Evolutionary conservation across 148 eudicot genomes (phyloP).

Genomic region (Amaranthus palmeri): DNA sequence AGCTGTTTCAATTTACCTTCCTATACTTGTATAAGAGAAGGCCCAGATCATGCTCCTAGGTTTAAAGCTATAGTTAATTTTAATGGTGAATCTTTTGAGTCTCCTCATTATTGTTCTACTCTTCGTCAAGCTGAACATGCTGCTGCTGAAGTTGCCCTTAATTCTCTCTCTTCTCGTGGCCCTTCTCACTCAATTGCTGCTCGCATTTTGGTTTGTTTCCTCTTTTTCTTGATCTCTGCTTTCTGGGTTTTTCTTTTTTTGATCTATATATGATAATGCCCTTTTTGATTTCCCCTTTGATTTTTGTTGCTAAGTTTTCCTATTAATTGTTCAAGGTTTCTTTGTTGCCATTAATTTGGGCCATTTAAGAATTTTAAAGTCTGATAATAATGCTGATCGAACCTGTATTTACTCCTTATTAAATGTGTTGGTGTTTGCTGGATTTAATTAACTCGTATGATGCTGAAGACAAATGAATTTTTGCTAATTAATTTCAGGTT

Average conservation of each 20-base stretch:
- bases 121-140: slow-evolving; percentile 90
- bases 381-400: neutral
- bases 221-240: neutral
- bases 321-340: neutral
- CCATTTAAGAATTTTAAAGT: too few relatives aligned
- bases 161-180: slow-evolving; percentile 64
- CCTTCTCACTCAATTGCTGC: slow-evolving; percentile 81
- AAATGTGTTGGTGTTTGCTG: neutral
- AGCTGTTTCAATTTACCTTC: slow-evolving; percentile 84
- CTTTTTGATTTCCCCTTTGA: neutral
- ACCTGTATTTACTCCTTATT: neutral
- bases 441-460: neutral
- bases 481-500: neutral
- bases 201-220: slow-evolving; percentile 58
- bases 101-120: slow-evolving; percentile 69
- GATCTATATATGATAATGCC: slow-evolving; percentile 13
- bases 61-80: slow-evolving; percentile 75
- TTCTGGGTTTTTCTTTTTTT: neutral
- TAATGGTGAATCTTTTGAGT: slow-evolving; percentile 74
- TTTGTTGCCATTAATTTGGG: too few relatives aligned
- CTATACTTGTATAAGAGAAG: slow-evolving; percentile 70
- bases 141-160: slow-evolving; percentile 83
- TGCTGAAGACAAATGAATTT: neutral
- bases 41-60: slow-evolving; percentile 92
- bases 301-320: neutral